Evolutionary conservation across 1,284 basidiomycete species (phyloP).

Genomic region (Pseudomicrostroma phylloplanum): DNA sequence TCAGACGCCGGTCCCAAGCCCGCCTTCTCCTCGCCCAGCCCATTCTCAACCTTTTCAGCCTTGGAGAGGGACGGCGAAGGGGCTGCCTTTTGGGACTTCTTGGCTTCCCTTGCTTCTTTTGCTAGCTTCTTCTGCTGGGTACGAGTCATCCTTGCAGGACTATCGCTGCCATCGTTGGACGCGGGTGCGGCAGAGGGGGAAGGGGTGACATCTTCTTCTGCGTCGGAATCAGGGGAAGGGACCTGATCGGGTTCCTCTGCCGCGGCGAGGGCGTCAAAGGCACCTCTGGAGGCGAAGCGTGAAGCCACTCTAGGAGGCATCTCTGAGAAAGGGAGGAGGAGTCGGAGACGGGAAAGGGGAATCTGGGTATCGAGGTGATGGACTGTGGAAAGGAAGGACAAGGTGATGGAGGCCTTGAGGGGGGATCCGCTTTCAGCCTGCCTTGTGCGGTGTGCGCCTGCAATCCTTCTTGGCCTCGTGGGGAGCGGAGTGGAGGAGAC

Average conservation of each 20-base stretch:
- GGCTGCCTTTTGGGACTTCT: not conserved
- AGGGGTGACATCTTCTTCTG: not conserved
- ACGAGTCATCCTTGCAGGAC: not conserved
- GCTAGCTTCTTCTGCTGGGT: slow-evolving; percentile 9
- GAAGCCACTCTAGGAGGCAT: slow-evolving; percentile 11
- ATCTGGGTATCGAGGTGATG: no score
- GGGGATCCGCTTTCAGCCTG: no score
- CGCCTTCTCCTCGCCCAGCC: not conserved
- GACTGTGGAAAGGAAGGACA: not conserved
- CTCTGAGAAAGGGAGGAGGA: not conserved
- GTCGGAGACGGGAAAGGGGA: not conserved
- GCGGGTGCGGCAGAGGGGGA: not conserved
- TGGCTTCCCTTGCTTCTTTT: slow-evolving; percentile 4
- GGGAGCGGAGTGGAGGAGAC: no score
- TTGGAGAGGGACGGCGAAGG: not conserved
- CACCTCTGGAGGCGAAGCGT: slow-evolving; percentile 14
- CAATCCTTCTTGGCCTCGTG: no score
- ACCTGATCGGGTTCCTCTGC: slow-evolving; percentile 1
- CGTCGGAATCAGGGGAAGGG: not conserved
- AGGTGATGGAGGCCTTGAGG: not conserved
- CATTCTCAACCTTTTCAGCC: not conserved
- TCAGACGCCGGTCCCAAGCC: not conserved
- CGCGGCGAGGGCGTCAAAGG: slow-evolving; percentile 13
- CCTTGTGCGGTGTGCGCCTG: no score
- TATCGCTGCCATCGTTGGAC: not conserved